Conservation (phyloP, 495 filamentous ascomycete species). For the Lophiostoma macrostomum region DNA sequence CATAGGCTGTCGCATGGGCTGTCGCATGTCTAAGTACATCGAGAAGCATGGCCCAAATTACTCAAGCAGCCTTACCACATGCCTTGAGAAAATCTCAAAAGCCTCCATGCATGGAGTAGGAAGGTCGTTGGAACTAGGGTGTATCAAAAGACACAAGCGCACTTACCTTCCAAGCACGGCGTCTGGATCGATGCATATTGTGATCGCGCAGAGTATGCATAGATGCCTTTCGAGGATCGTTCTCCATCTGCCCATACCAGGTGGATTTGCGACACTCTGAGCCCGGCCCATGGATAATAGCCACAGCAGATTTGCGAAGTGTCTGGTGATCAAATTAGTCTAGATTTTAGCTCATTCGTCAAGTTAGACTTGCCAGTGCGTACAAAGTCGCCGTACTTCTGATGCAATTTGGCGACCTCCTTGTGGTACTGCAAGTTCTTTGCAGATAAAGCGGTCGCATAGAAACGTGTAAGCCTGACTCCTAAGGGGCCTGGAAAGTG, state of each 20-base stretch:
- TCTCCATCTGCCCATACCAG: conserved; percentile 42
- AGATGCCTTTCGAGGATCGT: conserved; percentile 35
- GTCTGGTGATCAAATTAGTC: conserved; percentile 43
- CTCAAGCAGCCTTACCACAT: too few relatives aligned
- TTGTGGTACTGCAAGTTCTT: conserved; percentile 14
- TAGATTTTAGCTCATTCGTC: conserved; percentile 3
- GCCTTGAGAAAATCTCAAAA: too few relatives aligned
- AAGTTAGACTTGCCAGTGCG: conserved; percentile 21
- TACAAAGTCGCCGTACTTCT: conserved; percentile 22
- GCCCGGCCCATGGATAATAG: conserved; percentile 37
- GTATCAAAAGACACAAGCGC: too few relatives aligned
- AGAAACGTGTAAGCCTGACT: conserved; percentile 20
- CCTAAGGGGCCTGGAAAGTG: conserved; percentile 20
- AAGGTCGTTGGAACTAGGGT: too few relatives aligned
- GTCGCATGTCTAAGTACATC: too few relatives aligned
- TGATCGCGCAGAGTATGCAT: conserved; percentile 43
- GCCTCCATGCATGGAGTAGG: too few relatives aligned
- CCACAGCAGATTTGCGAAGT: conserved; percentile 40
- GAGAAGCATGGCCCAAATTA: too few relatives aligned
- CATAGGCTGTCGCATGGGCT: too few relatives aligned
- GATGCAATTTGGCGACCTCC: conserved; percentile 12
- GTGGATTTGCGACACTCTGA: conserved; percentile 41
- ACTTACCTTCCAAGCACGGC: conserved; percentile 23
- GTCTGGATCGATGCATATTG: conserved; percentile 13
- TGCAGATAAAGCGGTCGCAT: conserved; percentile 4